Base-by-base conservation (phyloP, 495 filamentous ascomycete species). In the Tetracladium setigerum region DNA sequence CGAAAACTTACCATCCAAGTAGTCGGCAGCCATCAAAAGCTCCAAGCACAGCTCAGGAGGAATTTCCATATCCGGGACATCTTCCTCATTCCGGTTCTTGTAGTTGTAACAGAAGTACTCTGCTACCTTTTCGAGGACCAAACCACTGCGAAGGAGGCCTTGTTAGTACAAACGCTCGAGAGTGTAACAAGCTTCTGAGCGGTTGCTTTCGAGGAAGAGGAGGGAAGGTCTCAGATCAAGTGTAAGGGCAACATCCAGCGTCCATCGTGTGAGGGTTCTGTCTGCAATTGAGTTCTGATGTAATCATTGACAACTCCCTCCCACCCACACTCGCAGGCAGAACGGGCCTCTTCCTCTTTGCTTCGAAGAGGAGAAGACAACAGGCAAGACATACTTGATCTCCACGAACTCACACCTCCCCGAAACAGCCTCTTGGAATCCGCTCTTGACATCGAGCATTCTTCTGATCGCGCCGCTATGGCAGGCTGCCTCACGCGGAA, bases 101-200 rank as follows among this genome's bases (percentile, higher is more conserved):
- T 95, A 76, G 63, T 85, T 84, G 69, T 91, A 95, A 53, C 86
- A 85, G 50, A 94, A 84, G 66, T 95, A 95, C 67, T 95, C 86
- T 63, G 80, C 87, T 32, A 95, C 84, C 65, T 89, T 91, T 61
- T 95, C 89, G 2, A 98, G 78, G 19, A 96, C 78, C 13, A 84
- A 57, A 38, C 82, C 88, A 60, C 88, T 95, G 54, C 22, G 36
- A 1, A 17, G 13, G 1, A 47, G 39, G 19, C 15, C 15, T 13
- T 41, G 38, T 16, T 24, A 11, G 17, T 16, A n/a, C 15, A 16
- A 38, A 38, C 7, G n/a, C n/a, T n/a, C n/a, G n/a, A n/a, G n/a
- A n/a, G 11, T 17, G 37, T 16, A 39, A 13, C 15, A 17, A 44
- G 12, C 41, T 44, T 35, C 18, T 10, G 41, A n/a, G n/a, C n/a